Percentiles rank a stretch among this genome's conserved stretches.
Evolutionary conservation across 306 rosid species (phyloP).

Genomic region (Sophora flavescens): DNA sequence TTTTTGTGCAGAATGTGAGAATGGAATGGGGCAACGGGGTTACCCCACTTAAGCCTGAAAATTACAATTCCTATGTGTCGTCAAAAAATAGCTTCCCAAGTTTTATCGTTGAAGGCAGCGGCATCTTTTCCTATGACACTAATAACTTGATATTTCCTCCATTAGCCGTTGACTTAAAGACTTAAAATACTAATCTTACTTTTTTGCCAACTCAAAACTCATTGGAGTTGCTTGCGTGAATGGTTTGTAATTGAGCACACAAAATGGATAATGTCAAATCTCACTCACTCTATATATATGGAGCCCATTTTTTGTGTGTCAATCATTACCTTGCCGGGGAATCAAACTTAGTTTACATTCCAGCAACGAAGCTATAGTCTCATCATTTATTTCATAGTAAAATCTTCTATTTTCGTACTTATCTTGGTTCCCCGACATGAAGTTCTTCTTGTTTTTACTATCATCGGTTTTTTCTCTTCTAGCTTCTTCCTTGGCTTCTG

Average conservation of each 20-base stretch:
- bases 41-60: no score
- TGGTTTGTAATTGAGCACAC: slow-evolving; percentile 11
- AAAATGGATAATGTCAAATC: slow-evolving; percentile 8
- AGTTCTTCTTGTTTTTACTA: slow-evolving; percentile 36
- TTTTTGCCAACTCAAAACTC: slow-evolving; percentile 22
- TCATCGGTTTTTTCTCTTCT: slow-evolving; percentile 45
- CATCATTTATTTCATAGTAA: background rate
- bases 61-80: no score
- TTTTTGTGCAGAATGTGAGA: no score
- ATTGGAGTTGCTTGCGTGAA: slow-evolving; percentile 5
- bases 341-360: background rate
- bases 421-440: slow-evolving; percentile 35
- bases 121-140: no score
- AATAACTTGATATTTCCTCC: background rate
- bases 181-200: background rate
- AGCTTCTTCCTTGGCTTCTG: slow-evolving; percentile 54
- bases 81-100: no score
- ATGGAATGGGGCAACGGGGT: no score
- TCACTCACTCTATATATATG: slow-evolving; percentile 23
- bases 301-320: background rate
- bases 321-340: background rate
- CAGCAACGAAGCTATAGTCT: background rate
- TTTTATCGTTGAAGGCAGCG: no score
- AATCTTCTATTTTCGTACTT: background rate
- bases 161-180: slow-evolving; percentile 8